Evolutionary conservation across 75 land plant species (phyloP).

Genomic region (Picea sitchensis): DNA sequence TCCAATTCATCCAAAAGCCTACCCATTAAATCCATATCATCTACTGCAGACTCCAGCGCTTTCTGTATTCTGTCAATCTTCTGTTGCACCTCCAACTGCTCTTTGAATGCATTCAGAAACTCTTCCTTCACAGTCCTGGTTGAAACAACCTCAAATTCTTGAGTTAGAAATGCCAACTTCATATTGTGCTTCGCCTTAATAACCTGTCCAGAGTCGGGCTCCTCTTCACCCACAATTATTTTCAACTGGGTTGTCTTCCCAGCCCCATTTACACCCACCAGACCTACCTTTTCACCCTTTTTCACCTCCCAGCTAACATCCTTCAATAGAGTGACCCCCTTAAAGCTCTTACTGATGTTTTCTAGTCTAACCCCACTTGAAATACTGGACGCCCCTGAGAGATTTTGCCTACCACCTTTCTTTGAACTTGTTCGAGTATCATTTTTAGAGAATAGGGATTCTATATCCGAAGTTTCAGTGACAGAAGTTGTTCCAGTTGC

Average conservation of each 20-base stretch:
- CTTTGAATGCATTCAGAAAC: slow-evolving; percentile 77
- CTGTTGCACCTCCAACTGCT: slow-evolving; percentile 63
- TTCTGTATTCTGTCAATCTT: slow-evolving; percentile 90
- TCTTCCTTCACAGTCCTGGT: slow-evolving; percentile 82
- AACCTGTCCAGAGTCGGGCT: slow-evolving; percentile 83
- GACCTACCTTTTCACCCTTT: slow-evolving; percentile 88
- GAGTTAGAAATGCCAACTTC: slow-evolving; percentile 86
- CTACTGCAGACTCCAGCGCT: slow-evolving; percentile 68
- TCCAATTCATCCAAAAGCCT: slow-evolving; percentile 88
- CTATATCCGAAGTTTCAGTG: slow-evolving; percentile 22
- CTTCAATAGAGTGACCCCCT: slow-evolving; percentile 73
- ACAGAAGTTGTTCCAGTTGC: slow-evolving; percentile 10
- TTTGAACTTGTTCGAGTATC: too few relatives aligned
- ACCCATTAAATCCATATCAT: slow-evolving; percentile 87
- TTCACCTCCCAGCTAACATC: slow-evolving; percentile 95
- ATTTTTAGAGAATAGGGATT: slow-evolving; percentile 24
- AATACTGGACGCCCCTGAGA: slow-evolving; percentile 69
- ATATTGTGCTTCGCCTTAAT: slow-evolving; percentile 78
- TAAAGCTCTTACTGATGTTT: slow-evolving; percentile 79
- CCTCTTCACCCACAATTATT: slow-evolving; percentile 77
- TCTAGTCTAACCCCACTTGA: slow-evolving; percentile 87
- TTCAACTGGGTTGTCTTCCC: slow-evolving; percentile 95
- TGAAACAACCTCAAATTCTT: slow-evolving; percentile 87
- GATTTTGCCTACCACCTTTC: too few relatives aligned
- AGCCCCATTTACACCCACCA: slow-evolving; percentile 94